Evolutionary conservation across 441 rosid genomes (phyloP), one percentile per base, ranked within the genome.

Genomic region (Populus tomentosa): DNA sequence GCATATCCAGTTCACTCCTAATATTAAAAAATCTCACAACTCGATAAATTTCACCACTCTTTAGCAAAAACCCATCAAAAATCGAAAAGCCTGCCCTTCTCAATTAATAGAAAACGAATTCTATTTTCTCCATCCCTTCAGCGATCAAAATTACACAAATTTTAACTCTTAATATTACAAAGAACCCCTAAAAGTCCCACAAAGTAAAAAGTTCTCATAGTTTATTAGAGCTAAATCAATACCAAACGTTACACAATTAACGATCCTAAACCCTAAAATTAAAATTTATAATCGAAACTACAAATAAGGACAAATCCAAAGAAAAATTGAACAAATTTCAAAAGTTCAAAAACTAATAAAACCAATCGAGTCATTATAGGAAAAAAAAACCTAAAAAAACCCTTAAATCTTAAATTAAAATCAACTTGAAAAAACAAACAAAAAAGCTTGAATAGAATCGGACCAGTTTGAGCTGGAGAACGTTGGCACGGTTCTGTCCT

Each of bases 381-480:
- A 26, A 33, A 18, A 18, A 50, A 16, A 16, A 50, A 4, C n/a
- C 18, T 4, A 16, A 16, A 61, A 21, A 61, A 61, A 61, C 3
- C 28, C 14, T 61, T 9, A 21, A 61, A 61, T 61, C 65, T 61
- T 23, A 61, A 10, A 61, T 61, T 61, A 61, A 23, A 61, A 50
- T 50, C 59, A 59, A 6, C n/a, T 7, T 56, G n/a, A 59, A 56
- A 56, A 56, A 56, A 7, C 13, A 59, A 7, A 0, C 11, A 40
- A 40, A 40, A 9, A 7, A 59, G 26, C 26, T 21, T 7, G 6
- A n/a, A 21, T 21, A 23, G 65, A 61, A 61, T 83, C 87, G 53
- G 76, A 95, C 99, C 91, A 94, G 88, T 87, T 95, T 94, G 75
- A 95, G 99, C 92, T 95, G 99, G 79, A 91, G 97, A 82, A 95